Evolutionary conservation across 805 yeast genomes (phyloP).

Genomic region (Wickerhamomyces ciferrii): DNA sequence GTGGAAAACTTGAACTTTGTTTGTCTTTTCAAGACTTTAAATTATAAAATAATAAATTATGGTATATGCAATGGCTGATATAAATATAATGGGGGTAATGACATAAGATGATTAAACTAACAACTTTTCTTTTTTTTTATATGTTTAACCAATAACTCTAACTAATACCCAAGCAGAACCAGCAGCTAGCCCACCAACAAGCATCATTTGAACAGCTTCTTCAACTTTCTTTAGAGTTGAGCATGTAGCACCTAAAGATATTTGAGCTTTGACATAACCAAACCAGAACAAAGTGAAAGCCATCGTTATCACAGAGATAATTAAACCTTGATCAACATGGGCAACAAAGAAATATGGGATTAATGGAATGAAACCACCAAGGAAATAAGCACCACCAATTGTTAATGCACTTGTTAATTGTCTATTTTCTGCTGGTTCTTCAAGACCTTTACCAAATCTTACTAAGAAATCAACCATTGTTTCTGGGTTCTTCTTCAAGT

Average conservation of each 20-base stretch:
- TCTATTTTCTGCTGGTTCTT: conserved; percentile 92
- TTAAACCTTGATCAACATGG: conserved; percentile 72
- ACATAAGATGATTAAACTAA: too few species aligned
- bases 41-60: too few species aligned
- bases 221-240: conserved; percentile 51
- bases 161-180: conserved; percentile 96
- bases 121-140: neutral
- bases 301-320: conserved; percentile 77
- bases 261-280: conserved; percentile 80
- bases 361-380: conserved; percentile 91
- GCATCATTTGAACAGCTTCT: conserved; percentile 88
- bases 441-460: conserved; percentile 86
- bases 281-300: conserved; percentile 77
- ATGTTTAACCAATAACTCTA: conserved; percentile 59
- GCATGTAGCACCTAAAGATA: conserved; percentile 78
- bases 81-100: neutral
- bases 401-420: conserved; percentile 85
- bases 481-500: conserved; percentile 73
- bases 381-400: conserved; percentile 81
- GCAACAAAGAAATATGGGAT: conserved; percentile 83
- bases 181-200: conserved; percentile 97
- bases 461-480: conserved; percentile 82
- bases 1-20: neutral
- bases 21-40: too few species aligned
- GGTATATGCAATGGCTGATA: neutral